Percentiles rank a stretch among this genome's conserved stretches.
Conservation (phyloP, 345 rosid genomes). For the Microthlaspi erraticum region DNA sequence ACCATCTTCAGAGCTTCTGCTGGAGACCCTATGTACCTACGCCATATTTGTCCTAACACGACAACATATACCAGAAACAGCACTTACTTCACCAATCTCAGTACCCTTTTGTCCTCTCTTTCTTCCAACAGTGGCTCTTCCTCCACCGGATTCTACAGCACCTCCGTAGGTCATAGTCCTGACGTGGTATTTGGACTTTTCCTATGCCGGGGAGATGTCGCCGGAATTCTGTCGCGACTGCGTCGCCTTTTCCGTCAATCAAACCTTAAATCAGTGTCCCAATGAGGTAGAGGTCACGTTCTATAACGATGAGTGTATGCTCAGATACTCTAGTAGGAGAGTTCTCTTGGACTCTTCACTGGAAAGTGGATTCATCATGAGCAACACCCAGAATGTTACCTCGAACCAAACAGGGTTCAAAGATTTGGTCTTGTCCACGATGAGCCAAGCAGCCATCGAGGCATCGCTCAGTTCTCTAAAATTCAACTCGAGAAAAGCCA, state of each 20-base stretch:
- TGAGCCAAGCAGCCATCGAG: neutral
- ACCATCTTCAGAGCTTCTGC: neutral
- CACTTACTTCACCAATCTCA: slow-evolving; percentile 27
- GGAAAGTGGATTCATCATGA: neutral
- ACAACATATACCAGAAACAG: slow-evolving; percentile 45
- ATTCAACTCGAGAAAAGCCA: slow-evolving; percentile 26
- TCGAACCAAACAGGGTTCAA: neutral
- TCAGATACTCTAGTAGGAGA: slow-evolving; percentile 48
- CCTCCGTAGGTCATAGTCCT: too few relatives aligned
- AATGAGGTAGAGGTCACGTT: slow-evolving; percentile 17
- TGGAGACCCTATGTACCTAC: neutral
- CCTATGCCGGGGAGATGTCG: slow-evolving; percentile 46
- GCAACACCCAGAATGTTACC: neutral
- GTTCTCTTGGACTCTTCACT: too few relatives aligned
- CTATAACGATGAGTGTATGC: slow-evolving; percentile 46
- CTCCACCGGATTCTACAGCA: slow-evolving; percentile 46
- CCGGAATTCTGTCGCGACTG: slow-evolving; percentile 41
- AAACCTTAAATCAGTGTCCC: slow-evolving; percentile 32
- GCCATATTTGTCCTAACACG: slow-evolving; percentile 9
- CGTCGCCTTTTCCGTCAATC: slow-evolving; percentile 6
- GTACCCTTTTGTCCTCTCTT: neutral
- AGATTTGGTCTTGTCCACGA: neutral
- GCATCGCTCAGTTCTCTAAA: slow-evolving; percentile 15
- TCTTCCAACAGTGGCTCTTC: neutral
- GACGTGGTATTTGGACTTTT: slow-evolving; percentile 47